These are phyloP conservation scores for Hypoxylon sp. DNA, from an alignment of 2,329 filamentous ascomycete genomes.

Conservation along the genomic window DNA sequence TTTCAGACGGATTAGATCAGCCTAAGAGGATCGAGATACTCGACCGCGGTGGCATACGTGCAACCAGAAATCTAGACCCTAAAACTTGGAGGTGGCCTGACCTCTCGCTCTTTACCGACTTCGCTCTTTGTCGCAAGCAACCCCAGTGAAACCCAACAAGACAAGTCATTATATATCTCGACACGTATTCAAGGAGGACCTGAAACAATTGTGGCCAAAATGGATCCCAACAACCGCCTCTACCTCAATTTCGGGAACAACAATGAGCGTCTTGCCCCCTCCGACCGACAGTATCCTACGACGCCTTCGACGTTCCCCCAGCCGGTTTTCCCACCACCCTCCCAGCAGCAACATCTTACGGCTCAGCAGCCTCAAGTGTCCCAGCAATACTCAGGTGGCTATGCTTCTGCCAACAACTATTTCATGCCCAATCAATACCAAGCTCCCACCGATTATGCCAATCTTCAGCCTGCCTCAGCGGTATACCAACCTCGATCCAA, in stretches of 20 bases:
- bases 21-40: background rate
- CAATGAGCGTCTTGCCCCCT: constrained; percentile 71
- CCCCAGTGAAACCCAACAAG: background rate
- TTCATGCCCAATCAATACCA: constrained; percentile 72
- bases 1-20: background rate
- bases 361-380: constrained; percentile 53
- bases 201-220: constrained; percentile 49
- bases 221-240: constrained; percentile 69
- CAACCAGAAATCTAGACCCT: constrained; percentile 4
- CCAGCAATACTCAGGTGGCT: constrained; percentile 61
- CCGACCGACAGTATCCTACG: constrained; percentile 81
- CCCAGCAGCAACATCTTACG: constrained; percentile 63
- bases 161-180: background rate
- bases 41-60: background rate
- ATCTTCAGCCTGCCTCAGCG: constrained; percentile 46
- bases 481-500: constrained; percentile 65
- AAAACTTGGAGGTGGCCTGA: background rate
- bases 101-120: background rate
- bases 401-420: constrained; percentile 65
- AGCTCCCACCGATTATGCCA: constrained; percentile 47
- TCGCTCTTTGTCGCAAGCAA: constrained; percentile 1
- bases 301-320: constrained; percentile 97
- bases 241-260: constrained; percentile 75
- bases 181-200: background rate
- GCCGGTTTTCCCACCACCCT: constrained; percentile 71